A percentile compares a stretch with the other conserved stretches of the same genome.
Evolutionary conservation across 2,329 filamentous ascomycete species (phyloP).

Genomic region (Cladosporium austrohemisphaericum): DNA sequence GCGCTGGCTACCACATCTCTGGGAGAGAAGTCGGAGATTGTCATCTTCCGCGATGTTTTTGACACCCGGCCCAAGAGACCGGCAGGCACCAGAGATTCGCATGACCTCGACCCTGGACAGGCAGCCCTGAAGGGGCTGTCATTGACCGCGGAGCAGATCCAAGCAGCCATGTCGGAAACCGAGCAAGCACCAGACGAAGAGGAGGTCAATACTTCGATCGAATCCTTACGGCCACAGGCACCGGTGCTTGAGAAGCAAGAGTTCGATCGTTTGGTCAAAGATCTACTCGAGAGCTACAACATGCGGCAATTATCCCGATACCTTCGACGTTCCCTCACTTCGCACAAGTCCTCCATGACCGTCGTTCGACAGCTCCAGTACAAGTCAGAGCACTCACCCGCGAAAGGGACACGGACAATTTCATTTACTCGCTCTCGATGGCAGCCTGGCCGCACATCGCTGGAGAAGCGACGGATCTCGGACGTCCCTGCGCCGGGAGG

Average conservation of each 20-base stretch:
- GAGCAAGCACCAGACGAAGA: conserved; percentile 21
- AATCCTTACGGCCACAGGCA: conserved; percentile 23
- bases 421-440: conserved; percentile 19
- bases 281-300: conserved; percentile 25
- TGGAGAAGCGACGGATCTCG: conserved; percentile 21
- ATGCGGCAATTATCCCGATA: conserved; percentile 26
- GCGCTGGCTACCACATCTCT: conserved; percentile 23
- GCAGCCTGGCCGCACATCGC: conserved; percentile 24
- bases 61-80: neutral
- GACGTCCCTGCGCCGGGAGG: neutral
- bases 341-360: neutral
- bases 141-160: conserved; percentile 22
- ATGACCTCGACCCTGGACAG: conserved; percentile 2
- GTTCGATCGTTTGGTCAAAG: conserved; percentile 20
- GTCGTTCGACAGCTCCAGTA: conserved; percentile 2
- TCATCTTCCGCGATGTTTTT: conserved; percentile 14
- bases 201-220: conserved; percentile 29
- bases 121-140: conserved; percentile 16
- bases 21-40: conserved; percentile 24
- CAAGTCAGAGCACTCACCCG: neutral
- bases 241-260: conserved; percentile 23
- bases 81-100: neutral
- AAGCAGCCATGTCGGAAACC: conserved; percentile 19
- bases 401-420: neutral
- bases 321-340: conserved; percentile 1